Percentiles rank a stretch among this genome's conserved stretches.
Conservation (phyloP, 805 yeast genomes). For the Saccharomyces kudriavzevii region DNA sequence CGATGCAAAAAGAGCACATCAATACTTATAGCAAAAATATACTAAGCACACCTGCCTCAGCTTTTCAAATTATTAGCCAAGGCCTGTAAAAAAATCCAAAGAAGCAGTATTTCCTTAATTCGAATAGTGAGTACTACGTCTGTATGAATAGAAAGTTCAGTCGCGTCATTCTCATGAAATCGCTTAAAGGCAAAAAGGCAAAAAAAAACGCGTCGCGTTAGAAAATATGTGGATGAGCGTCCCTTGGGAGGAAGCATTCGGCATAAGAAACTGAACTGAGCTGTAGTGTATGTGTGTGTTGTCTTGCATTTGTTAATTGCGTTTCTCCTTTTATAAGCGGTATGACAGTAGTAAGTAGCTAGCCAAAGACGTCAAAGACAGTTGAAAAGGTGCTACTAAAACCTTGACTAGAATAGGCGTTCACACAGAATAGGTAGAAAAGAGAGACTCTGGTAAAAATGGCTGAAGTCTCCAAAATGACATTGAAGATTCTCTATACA, state of each 20-base stretch:
- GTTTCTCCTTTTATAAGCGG: neutral
- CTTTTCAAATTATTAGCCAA: no score
- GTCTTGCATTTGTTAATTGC: neutral
- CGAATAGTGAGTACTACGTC: neutral
- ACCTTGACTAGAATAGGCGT: neutral
- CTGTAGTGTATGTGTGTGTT: neutral
- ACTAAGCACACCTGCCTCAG: no score
- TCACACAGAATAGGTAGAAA: neutral
- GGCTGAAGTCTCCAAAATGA: conserved; percentile 21
- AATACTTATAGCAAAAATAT: neutral
- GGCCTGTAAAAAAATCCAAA: no score
- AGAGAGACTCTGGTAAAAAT: conserved; percentile 5
- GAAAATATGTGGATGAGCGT: neutral
- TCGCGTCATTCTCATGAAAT: neutral
- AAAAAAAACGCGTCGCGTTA: neutral
- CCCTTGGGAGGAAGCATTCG: neutral
- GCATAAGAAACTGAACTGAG: neutral
- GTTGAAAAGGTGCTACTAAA: neutral
- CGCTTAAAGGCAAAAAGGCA: neutral
- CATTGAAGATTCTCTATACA: conserved; percentile 29
- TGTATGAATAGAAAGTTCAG: neutral
- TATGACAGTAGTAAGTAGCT: neutral
- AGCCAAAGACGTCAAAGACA: neutral
- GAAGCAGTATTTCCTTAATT: neutral
- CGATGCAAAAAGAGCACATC: neutral